A percentile compares a stretch with the other conserved stretches of the same genome.
phyloP scores from a whole-genome alignment of 148 eudicot species.

The Simmondsia chinensis region DNA sequence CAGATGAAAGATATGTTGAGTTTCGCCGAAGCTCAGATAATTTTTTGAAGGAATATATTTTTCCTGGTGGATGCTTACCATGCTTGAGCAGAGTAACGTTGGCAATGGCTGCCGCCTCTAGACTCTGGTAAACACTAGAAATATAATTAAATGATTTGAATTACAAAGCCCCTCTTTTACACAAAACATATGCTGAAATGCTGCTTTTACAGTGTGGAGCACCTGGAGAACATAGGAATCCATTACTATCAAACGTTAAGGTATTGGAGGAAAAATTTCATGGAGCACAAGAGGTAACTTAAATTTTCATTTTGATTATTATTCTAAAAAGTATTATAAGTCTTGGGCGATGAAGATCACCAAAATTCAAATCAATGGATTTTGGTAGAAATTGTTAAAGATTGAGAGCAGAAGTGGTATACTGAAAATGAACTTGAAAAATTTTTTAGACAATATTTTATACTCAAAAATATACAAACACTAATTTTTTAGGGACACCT shows the following conservation, averaged over 20 bases:
- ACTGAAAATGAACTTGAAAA: no score
- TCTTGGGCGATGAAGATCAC: no score
- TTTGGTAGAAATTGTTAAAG: no score
- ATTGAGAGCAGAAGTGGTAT: no score
- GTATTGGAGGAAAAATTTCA: conserved; percentile 49
- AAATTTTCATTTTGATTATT: not conserved
- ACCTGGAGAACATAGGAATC: conserved; percentile 48
- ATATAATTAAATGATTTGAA: not conserved
- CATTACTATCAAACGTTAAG: conserved; percentile 48
- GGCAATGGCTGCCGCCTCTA: conserved; percentile 54
- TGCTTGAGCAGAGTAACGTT: conserved; percentile 41
- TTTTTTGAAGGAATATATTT: conserved; percentile 56
- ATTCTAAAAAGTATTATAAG: no score
- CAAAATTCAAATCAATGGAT: no score
- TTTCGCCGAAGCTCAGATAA: conserved; percentile 37
- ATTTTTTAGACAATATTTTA: no score
- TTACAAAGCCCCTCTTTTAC: not conserved
- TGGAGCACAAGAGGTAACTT: conserved; percentile 35
- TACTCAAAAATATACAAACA: no score
- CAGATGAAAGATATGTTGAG: conserved; percentile 47
- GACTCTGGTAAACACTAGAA: conserved; percentile 32
- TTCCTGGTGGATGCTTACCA: conserved; percentile 50
- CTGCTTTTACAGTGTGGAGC: conserved; percentile 40
- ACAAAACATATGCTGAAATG: not conserved
- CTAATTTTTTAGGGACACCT: no score